phyloP scores from a whole-genome alignment of 2,329 filamentous ascomycete species.

The Fusarium ambrosium region DNA sequence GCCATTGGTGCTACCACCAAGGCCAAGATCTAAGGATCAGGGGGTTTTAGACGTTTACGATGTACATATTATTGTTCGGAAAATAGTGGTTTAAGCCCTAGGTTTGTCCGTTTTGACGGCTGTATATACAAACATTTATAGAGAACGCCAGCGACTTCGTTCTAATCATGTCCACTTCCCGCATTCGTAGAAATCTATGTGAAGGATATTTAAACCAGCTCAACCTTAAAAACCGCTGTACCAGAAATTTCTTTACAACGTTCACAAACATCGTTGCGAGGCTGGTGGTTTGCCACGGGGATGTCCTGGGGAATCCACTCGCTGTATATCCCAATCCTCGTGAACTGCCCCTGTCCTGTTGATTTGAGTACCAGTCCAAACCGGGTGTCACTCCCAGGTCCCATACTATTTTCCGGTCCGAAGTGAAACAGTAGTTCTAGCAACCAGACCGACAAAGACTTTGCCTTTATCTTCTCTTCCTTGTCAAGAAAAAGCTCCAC shows the following conservation, averaged over 20 bases:
- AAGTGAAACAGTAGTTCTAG: not conserved
- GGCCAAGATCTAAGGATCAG: constrained; percentile 1
- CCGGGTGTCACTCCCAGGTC: not conserved
- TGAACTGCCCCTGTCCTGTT: not conserved
- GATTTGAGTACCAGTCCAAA: not conserved
- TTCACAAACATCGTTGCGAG: not conserved
- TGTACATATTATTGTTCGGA: not conserved
- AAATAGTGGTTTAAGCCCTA: not conserved
- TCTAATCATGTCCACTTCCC: not conserved
- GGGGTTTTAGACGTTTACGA: not conserved
- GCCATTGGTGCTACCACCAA: constrained; percentile 43
- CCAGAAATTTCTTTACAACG: not conserved
- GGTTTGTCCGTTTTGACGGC: constrained; percentile 2
- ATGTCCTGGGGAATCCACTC: not conserved
- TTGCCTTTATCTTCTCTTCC: not conserved
- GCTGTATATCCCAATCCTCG: not conserved
- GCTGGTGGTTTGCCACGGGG: not conserved
- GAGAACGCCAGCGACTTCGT: not conserved
- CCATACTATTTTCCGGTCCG: not conserved
- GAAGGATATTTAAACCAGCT: not conserved
- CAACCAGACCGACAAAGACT: not conserved
- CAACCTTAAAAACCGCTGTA: not conserved
- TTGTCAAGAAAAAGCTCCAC: not conserved
- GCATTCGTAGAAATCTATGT: not conserved
- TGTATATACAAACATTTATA: not conserved